Conservation (phyloP, 306 rosid genomes). For the Cicer yamashitae region DNA sequence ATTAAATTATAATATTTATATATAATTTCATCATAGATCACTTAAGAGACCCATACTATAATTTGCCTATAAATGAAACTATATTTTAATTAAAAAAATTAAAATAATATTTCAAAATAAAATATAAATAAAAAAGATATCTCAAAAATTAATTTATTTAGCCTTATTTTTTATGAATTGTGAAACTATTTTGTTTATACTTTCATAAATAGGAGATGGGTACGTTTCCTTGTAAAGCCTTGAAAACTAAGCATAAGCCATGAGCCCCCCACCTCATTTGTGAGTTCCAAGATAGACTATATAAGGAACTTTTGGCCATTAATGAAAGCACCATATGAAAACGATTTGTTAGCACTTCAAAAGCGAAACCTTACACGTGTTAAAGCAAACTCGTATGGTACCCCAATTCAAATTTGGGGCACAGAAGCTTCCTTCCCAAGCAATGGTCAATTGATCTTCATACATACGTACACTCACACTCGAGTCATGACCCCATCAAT, state of each 20-base stretch:
- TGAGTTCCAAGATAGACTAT: slow-evolving; percentile 37
- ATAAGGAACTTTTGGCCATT: slow-evolving; percentile 17
- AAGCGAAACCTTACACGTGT: slow-evolving; percentile 43
- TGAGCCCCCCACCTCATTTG: slow-evolving; percentile 26
- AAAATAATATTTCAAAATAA: no score
- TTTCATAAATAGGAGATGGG: background rate
- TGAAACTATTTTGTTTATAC: no score
- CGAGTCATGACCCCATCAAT: slow-evolving; percentile 12
- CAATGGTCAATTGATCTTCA: slow-evolving; percentile 17
- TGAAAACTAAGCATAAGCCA: slow-evolving; percentile 26
- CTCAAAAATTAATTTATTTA: no score
- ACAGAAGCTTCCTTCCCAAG: slow-evolving; percentile 49
- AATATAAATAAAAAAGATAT: no score
- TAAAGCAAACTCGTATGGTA: slow-evolving; percentile 8
- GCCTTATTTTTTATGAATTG: no score
- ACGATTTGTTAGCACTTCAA: slow-evolving; percentile 36
- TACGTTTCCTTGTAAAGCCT: slow-evolving; percentile 42
- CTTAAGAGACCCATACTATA: no score
- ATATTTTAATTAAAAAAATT: no score
- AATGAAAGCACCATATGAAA: slow-evolving; percentile 39
- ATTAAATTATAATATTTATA: no score
- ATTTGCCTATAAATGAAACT: no score
- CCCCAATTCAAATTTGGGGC: background rate
- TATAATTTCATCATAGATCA: no score
- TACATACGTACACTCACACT: background rate